Evolutionary conservation across 1,139 yeast species (phyloP), one percentile per base, ranked within the genome.

Genomic region (Magnusiomyces fungicola): DNA sequence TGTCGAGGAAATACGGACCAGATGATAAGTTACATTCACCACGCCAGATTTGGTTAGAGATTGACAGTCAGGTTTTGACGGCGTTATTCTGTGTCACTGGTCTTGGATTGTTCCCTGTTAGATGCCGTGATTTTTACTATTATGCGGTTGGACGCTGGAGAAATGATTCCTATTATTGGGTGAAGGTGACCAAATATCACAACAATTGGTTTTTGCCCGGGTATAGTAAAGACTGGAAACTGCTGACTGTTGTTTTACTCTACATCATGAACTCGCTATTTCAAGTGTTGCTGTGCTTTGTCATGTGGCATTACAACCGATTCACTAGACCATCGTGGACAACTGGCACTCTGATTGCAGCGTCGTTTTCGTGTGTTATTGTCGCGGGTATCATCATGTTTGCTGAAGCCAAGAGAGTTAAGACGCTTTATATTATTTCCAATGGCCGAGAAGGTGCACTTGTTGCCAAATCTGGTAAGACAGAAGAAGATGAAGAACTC

Each of bases 11-110:
- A 29, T 56, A 49, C 39, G 58, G 57, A 19, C 58, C 59, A 5
- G 50, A 53, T 43, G 54, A 55, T 22, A 52, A 55, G 34, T 55
- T 50, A 4, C 50, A 49, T 14, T 54, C 55, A 3, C 56, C 58
- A 1, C 54, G 58, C 7, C 55, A 57, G 44, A 52, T 51, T 16
- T 57, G 60, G 60, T 55, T 57, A n/a, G 60, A 57, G 36, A 56
- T 56, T 22, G 57, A 55, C 36, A 56, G 59, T 21, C 60, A 57
- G 43, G 48, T 57, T 14, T 48, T 57, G 25, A 57, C 56, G 32
- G 60, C 56, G 2, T 30, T 57, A 29, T 57, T 57, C 27, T 57
- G 59, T 25, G 40, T 57, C 14, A 57, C 59, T 2, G 59, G 59
- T 5, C 45, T 57, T 4, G 60, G 60, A 1, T 49, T 57, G 2